Conservation (phyloP, 495 filamentous ascomycete genomes). For the Lophiostoma macrostomum region DNA sequence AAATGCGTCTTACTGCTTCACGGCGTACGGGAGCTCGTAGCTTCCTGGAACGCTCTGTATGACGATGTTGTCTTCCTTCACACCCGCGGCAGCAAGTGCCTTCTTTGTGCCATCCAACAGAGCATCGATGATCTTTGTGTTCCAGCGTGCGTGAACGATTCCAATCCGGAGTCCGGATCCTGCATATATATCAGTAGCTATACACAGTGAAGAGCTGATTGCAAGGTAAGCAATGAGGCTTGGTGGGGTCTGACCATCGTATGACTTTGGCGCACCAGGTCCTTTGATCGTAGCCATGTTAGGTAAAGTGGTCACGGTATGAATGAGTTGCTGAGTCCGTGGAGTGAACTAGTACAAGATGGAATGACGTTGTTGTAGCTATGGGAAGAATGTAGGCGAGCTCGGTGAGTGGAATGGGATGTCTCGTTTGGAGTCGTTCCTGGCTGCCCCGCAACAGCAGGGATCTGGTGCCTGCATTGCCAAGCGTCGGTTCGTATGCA, state of each 20-base stretch:
- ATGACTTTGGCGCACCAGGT: conserved; percentile 27
- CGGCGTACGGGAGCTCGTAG: conserved; percentile 88
- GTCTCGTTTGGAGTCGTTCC: conserved; percentile 1
- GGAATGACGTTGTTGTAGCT: not conserved
- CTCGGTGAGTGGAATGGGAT: not conserved
- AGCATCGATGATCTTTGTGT: conserved; percentile 70
- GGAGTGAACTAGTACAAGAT: not conserved
- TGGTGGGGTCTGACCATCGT: conserved; percentile 27
- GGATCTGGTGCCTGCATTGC: conserved; percentile 7
- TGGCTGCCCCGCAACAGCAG: conserved; percentile 5
- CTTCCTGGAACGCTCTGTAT: conserved; percentile 86
- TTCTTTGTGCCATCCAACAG: conserved; percentile 72
- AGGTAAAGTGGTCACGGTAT: not conserved
- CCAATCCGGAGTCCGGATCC: conserved; percentile 84
- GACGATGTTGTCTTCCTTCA: conserved; percentile 82
- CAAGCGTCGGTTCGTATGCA: too few species aligned
- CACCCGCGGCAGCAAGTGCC: conserved; percentile 64
- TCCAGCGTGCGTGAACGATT: conserved; percentile 96
- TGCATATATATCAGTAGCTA: conserved; percentile 34
- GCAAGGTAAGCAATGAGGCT: not conserved
- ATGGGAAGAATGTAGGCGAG: not conserved
- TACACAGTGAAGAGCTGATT: too few species aligned
- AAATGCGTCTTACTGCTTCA: conserved; percentile 75
- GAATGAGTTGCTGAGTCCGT: not conserved
- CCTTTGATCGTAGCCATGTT: conserved; percentile 33